A percentile compares a stretch with the other conserved stretches of the same genome.
Evolutionary conservation across 805 yeast species (phyloP).

Genomic region (Metschnikowia hibisci): DNA sequence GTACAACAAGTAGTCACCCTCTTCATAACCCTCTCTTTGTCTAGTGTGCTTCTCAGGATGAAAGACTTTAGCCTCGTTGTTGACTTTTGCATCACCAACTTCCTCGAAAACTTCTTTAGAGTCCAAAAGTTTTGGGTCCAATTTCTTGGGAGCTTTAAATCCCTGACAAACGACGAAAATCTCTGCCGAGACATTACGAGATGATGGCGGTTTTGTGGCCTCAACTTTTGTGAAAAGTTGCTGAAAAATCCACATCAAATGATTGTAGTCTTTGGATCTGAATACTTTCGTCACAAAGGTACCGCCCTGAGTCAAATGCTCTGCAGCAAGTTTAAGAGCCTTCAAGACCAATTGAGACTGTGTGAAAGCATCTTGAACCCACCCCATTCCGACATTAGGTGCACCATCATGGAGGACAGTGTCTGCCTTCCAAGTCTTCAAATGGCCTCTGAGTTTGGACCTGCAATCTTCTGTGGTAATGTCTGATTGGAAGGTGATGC

Average conservation of each 20-base stretch:
- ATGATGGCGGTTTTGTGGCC: constrained; percentile 98
- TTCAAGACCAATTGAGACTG: constrained; percentile 94
- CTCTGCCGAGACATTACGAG: constrained; percentile 98
- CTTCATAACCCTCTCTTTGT: constrained; percentile 95
- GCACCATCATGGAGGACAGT: constrained; percentile 99
- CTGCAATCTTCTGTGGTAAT: constrained; percentile 98
- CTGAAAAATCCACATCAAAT: constrained; percentile 94
- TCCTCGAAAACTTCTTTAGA: constrained; percentile 95
- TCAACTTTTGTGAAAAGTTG: constrained; percentile 95
- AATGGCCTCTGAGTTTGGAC: constrained; percentile 87
- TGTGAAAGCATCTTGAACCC: constrained; percentile 99
- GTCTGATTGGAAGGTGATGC: constrained; percentile 92
- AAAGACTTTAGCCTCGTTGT: constrained; percentile 85
- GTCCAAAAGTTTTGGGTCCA: constrained; percentile 90
- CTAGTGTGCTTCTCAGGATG: constrained; percentile 91
- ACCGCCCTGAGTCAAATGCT: constrained; percentile 87
- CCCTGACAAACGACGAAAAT: constrained; percentile 96
- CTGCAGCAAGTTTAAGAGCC: constrained; percentile 91
- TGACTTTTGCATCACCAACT: constrained; percentile 59
- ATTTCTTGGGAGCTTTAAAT: constrained; percentile 91
- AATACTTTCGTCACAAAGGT: constrained; percentile 94
- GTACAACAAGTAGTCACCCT: constrained; percentile 73
- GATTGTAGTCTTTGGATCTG: constrained; percentile 98
- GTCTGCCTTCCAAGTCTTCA: constrained; percentile 99
- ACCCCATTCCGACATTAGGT: constrained; percentile 98